Evolutionary conservation across 2,329 filamentous ascomycete genomes (phyloP), one percentile per base, ranked within the genome.

Genomic region (Apiospora kogelbergensis): DNA sequence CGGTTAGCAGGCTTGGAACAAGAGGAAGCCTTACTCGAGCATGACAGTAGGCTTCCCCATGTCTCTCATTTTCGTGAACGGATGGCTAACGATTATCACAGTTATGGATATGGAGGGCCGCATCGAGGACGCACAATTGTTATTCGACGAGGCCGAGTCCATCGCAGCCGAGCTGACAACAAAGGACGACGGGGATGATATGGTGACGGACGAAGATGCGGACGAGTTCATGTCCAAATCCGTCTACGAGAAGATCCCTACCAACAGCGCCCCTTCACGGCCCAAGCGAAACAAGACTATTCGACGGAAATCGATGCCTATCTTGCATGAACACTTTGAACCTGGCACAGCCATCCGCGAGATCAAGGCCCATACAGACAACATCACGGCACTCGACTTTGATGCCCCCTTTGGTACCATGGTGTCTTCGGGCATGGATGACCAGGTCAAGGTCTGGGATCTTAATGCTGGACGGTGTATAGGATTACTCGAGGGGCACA

Each of bases 351-450:
- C 88, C 76, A 97, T 99, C 76, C 92, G 92, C 73, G 93, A 98
- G 78, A 87, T 98, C 68, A 91, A 93, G 73, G 94, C 95, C 2
- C 96, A 99, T 79, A 90, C 89, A 67, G 96, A 99, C 78, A 88
- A 88, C 69, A 92, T 99, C 71, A 97, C 95, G 0, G 92, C 95
- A 9, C 80, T 99, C 71, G 96, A 98, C 81, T 99, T 99, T 79
- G 96, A 99, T 78, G 92, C 92, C n/a, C 96, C 96, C 0, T 98
- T 98, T 79, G 96, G 96, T 20, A 97, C 94, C 24, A 90, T 98
- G 88, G 94, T 98, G 6, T 95, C 94, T 9, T 92, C 96, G 11
- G 93, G 95, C 11, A 84, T 98, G 76, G 96, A 99, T 78, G 96
- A 99, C 79, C 95, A 94, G 0, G 92, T 99, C 57, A 89, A 93